Evolutionary conservation across 116 monocot species (phyloP).

Genomic region (Posidonia oceanica): DNA sequence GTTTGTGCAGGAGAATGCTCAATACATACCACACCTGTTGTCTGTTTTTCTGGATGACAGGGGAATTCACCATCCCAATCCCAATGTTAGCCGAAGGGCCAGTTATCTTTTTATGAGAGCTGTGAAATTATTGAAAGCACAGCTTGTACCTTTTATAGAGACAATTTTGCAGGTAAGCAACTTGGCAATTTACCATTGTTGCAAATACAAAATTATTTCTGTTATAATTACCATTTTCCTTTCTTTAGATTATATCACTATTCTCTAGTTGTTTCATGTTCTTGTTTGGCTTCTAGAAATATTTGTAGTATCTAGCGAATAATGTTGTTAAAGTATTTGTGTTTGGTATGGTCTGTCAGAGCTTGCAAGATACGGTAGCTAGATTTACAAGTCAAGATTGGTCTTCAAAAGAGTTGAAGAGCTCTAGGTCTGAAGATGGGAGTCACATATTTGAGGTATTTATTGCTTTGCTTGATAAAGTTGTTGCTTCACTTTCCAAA

Average conservation of each 20-base stretch:
- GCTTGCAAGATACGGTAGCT: constrained; percentile 49
- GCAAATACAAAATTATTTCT: too few species aligned
- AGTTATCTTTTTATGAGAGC: constrained; percentile 78
- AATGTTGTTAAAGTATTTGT: neutral
- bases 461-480: neutral
- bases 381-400: constrained; percentile 53
- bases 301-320: too few species aligned
- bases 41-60: constrained; percentile 70
- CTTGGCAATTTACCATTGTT: neutral
- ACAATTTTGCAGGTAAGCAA: constrained; percentile 51
- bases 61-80: constrained; percentile 59
- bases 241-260: neutral
- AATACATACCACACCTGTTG: constrained; percentile 60
- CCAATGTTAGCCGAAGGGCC: constrained; percentile 53
- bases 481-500: neutral
- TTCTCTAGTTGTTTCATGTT: neutral
- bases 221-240: neutral
- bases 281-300: neutral
- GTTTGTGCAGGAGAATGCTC: constrained; percentile 75
- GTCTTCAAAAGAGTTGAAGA: constrained; percentile 49
- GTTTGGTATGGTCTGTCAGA: constrained; percentile 28
- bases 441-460: constrained; percentile 91
- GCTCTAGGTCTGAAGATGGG: constrained; percentile 71
- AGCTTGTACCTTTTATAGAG: constrained; percentile 58
- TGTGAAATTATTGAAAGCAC: constrained; percentile 57